These are phyloP conservation scores for Hymenoscyphus fructigenus DNA, from an alignment of 2,329 filamentous ascomycete species.

Conservation along the genomic window DNA sequence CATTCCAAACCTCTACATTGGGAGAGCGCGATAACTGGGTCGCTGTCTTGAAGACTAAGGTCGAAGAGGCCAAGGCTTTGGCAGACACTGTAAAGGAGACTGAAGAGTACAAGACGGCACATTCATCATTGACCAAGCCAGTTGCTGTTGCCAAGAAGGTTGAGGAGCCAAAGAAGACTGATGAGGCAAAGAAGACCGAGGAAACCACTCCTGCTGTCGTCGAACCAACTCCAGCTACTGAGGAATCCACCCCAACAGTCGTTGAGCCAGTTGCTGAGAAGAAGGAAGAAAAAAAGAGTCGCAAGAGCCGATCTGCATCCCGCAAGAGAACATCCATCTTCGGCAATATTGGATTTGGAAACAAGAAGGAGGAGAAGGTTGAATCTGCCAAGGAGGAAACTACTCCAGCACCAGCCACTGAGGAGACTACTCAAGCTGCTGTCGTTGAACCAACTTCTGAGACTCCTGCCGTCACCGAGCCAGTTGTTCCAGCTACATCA, in stretches of 20 bases:
- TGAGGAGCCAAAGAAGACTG: conserved; percentile 46
- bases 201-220: conserved; percentile 20
- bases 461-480: conserved; percentile 43
- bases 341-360: conserved; percentile 47
- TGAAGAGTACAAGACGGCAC: conserved; percentile 77
- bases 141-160: conserved; percentile 37
- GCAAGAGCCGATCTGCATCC: conserved; percentile 63
- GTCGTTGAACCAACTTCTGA: conserved; percentile 35
- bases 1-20: conserved; percentile 75
- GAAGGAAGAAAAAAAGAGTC: conserved; percentile 55
- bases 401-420: conserved; percentile 29
- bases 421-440: conserved; percentile 26
- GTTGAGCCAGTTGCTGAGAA: conserved; percentile 37
- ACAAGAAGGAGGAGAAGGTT: conserved; percentile 39
- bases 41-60: conserved; percentile 76
- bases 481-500: conserved; percentile 30
- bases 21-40: conserved; percentile 93
- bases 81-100: conserved; percentile 71
- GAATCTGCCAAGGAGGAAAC: conserved; percentile 41
- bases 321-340: conserved; percentile 67
- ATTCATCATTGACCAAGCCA: conserved; percentile 42
- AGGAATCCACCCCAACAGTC: conserved; percentile 23
- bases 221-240: conserved; percentile 33
- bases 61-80: conserved; percentile 80
- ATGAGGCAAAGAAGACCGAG: conserved; percentile 43